Conservation (phyloP, 192 early-diverging fungal genomes). For the Coemansia sp. region DNA sequence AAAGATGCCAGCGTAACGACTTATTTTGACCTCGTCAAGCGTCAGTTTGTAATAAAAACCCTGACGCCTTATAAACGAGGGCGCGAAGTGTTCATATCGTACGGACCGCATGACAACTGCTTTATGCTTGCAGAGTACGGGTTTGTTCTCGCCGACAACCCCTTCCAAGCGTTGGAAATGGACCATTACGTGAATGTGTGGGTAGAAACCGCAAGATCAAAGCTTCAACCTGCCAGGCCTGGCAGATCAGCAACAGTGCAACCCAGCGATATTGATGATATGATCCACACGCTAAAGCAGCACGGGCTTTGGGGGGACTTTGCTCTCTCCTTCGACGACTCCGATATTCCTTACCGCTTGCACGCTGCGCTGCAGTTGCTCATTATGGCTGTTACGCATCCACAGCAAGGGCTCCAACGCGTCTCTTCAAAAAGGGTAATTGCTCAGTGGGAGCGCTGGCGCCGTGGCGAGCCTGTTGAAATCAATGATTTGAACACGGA, state of each 20-base stretch:
- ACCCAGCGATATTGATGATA: slow-evolving; percentile 8
- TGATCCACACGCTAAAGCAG: slow-evolving; percentile 24
- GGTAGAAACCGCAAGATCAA: slow-evolving; percentile 13
- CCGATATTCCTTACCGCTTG: slow-evolving; percentile 39
- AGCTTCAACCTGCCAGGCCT: not conserved
- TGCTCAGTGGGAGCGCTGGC: slow-evolving; percentile 37
- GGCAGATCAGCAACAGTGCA: not conserved
- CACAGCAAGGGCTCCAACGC: not conserved
- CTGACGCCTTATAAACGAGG: slow-evolving; percentile 60
- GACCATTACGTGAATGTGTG: slow-evolving; percentile 21
- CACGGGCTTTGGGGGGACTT: slow-evolving; percentile 48
- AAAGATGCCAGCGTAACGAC: slow-evolving; percentile 55
- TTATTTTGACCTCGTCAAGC: slow-evolving; percentile 15
- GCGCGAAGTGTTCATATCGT: slow-evolving; percentile 57
- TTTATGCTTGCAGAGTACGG: slow-evolving; percentile 54
- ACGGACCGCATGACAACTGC: slow-evolving; percentile 48
- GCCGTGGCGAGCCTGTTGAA: slow-evolving; percentile 10
- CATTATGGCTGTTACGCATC: slow-evolving; percentile 15
- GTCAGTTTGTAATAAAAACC: slow-evolving; percentile 67
- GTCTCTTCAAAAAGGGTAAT: slow-evolving; percentile 17
- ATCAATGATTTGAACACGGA: not conserved
- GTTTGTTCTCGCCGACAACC: slow-evolving; percentile 35
- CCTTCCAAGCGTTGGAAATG: slow-evolving; percentile 35
- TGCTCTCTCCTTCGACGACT: slow-evolving; percentile 16
- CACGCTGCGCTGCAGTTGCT: slow-evolving; percentile 36